Conservation (phyloP, 177 flowering plant genomes). For the Telopea speciosissima region DNA sequence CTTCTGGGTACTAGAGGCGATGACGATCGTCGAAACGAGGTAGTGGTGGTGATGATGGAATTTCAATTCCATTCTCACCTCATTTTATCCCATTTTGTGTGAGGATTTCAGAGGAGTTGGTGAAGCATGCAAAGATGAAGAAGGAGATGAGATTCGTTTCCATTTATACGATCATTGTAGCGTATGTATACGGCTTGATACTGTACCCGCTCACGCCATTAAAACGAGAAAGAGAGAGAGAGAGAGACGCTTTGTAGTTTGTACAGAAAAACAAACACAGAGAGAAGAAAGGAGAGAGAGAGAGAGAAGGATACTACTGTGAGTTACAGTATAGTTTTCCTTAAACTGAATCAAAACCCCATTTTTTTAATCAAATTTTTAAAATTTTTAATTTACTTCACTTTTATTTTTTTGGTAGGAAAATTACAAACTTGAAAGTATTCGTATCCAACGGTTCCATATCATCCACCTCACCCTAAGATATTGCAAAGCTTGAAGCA, state of each 20-base stretch:
- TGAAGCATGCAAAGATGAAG: slow-evolving; percentile 35
- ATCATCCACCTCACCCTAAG: neutral
- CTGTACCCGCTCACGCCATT: slow-evolving; percentile 28
- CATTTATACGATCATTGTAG: slow-evolving; percentile 15
- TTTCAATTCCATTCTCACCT: slow-evolving; percentile 28
- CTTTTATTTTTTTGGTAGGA: neutral
- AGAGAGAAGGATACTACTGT: neutral
- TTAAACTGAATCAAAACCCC: too few relatives aligned
- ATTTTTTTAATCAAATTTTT: too few relatives aligned
- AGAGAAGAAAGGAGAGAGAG: slow-evolving; percentile 1
- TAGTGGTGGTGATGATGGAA: slow-evolving; percentile 7
- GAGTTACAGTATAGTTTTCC: neutral
- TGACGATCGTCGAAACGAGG: slow-evolving; percentile 4
- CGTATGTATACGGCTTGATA: slow-evolving; percentile 7
- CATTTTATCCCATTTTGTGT: slow-evolving; percentile 17
- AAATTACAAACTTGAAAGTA: neutral
- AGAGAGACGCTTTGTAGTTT: neutral
- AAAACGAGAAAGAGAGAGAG: slow-evolving; percentile 21
- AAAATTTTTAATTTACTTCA: neutral
- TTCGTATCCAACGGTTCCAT: neutral
- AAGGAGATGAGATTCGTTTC: slow-evolving; percentile 3
- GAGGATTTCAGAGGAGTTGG: slow-evolving; percentile 19
- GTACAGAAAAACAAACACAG: neutral
- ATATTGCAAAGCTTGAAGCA: neutral
- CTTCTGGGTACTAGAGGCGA: neutral